A percentile compares a stretch with the other conserved stretches of the same genome.
Conservation (phyloP, 2,329 filamentous ascomycete species). For the Eutypa lata region DNA sequence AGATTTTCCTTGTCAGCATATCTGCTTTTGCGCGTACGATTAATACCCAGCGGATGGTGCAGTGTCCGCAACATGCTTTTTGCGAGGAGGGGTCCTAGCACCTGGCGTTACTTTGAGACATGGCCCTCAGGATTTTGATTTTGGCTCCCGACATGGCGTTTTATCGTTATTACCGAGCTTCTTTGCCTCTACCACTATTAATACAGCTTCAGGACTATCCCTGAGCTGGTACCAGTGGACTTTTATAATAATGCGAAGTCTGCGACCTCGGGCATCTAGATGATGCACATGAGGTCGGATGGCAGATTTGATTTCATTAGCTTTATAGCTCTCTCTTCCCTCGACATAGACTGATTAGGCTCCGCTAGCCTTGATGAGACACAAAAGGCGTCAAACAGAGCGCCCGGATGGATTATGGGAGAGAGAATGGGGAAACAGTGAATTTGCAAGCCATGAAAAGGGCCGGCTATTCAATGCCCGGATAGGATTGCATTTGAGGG, state of each 20-base stretch:
- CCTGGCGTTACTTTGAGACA: slow-evolving; percentile 14
- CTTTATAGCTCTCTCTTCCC: slow-evolving; percentile 10
- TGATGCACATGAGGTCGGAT: slow-evolving; percentile 10
- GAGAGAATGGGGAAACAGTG: background rate
- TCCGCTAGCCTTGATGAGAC: slow-evolving; percentile 16
- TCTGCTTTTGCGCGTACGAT: slow-evolving; percentile 17
- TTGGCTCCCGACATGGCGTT: background rate
- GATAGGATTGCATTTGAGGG: background rate
- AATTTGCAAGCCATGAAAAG: background rate
- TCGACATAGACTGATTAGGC: slow-evolving; percentile 20
- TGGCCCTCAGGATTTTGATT: background rate
- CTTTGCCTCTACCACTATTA: background rate
- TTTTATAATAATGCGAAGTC: slow-evolving; percentile 15
- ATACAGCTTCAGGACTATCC: background rate
- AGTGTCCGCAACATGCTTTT: slow-evolving; percentile 10
- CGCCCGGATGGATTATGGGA: background rate
- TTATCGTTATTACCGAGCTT: slow-evolving; percentile 1
- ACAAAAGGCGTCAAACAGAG: slow-evolving; percentile 1
- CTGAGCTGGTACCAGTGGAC: slow-evolving; percentile 6
- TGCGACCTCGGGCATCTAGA: slow-evolving; percentile 2
- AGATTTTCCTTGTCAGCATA: slow-evolving; percentile 16
- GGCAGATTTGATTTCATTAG: slow-evolving; percentile 7
- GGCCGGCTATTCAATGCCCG: background rate
- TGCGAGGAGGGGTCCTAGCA: slow-evolving; percentile 7
- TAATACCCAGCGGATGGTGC: slow-evolving; percentile 24